Conservation (phyloP, 2,329 filamentous ascomycete genomes). For the Pseudogymnoascus sp. region DNA sequence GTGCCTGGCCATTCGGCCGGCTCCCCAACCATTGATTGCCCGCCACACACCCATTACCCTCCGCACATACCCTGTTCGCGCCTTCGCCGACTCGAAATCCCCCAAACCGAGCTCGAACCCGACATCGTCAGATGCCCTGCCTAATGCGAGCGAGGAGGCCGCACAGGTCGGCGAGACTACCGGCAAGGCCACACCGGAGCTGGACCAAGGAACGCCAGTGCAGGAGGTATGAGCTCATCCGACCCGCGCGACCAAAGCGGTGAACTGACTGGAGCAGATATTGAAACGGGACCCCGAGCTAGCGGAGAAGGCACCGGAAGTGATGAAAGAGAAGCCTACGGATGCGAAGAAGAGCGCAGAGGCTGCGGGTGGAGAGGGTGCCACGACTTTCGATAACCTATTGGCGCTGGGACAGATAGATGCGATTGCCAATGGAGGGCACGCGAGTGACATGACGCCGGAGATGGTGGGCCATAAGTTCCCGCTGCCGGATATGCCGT, state of each 20-base stretch:
- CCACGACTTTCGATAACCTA: conserved; percentile 26
- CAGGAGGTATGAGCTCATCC: conserved; percentile 44
- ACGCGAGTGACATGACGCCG: conserved; percentile 15
- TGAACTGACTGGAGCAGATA: conserved; percentile 37
- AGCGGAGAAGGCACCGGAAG: conserved; percentile 54
- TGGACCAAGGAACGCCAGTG: conserved; percentile 57
- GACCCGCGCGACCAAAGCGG: conserved; percentile 10
- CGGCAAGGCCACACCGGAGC: conserved; percentile 49
- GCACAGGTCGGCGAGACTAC: conserved; percentile 49
- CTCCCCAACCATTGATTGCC: conserved; percentile 26
- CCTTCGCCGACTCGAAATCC: conserved; percentile 24
- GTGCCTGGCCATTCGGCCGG: conserved; percentile 33
- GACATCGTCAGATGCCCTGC: conserved; percentile 40
- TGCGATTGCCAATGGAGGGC: conserved; percentile 21
- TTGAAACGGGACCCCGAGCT: conserved; percentile 53
- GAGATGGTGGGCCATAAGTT: conserved; percentile 48
- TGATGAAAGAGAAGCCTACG: conserved; percentile 52
- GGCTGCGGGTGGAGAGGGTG: conserved; percentile 21
- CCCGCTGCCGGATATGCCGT: conserved; percentile 56
- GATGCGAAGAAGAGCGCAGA: conserved; percentile 17
- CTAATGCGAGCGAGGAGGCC: conserved; percentile 57
- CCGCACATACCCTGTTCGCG: conserved; percentile 20
- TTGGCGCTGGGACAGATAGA: conserved; percentile 25
- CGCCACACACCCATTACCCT: conserved; percentile 21
- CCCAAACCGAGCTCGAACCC: conserved; percentile 30